These are phyloP conservation scores for Coix lacrymajobi DNA, from an alignment of 176 grass and related monocot genomes.

Conservation along the genomic window DNA sequence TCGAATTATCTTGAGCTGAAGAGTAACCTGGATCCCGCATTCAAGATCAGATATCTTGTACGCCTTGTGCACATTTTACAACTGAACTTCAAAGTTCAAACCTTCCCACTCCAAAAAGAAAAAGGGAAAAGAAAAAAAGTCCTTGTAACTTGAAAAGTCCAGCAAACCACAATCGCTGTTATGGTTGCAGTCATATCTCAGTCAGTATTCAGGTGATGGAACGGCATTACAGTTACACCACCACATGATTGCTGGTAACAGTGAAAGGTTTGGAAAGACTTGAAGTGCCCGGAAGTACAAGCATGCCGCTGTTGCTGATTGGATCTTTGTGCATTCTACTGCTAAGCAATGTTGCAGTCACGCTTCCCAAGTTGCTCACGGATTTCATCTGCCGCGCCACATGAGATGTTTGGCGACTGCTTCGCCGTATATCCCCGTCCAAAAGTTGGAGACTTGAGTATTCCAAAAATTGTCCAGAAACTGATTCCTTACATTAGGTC, in stretches of 20 bases:
- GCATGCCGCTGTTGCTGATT: constrained; percentile 33
- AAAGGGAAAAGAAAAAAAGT: background rate
- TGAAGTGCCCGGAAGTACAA: constrained; percentile 30
- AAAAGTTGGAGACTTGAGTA: too few species aligned
- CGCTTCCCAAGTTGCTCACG: background rate
- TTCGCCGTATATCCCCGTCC: too few species aligned
- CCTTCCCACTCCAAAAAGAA: background rate
- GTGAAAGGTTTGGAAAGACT: constrained; percentile 5
- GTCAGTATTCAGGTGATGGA: background rate
- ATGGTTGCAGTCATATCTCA: constrained; percentile 1
- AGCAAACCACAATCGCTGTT: background rate
- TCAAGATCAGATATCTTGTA: background rate
- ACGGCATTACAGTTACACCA: constrained; percentile 5
- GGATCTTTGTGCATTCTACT: constrained; percentile 32
- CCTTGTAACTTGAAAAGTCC: background rate
- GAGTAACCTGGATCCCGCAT: too few species aligned
- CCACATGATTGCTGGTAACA: background rate
- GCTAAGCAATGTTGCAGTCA: constrained; percentile 17
- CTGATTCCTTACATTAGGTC: too few species aligned
- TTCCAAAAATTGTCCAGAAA: too few species aligned
- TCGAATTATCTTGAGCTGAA: too few species aligned
- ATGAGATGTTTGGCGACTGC: background rate
- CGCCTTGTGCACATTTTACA: background rate
- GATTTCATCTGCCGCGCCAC: background rate
- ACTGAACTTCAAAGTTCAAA: background rate